Evolutionary conservation across 2,329 filamentous ascomycete species (phyloP).

Genomic region (Cyphellophora europaea): DNA sequence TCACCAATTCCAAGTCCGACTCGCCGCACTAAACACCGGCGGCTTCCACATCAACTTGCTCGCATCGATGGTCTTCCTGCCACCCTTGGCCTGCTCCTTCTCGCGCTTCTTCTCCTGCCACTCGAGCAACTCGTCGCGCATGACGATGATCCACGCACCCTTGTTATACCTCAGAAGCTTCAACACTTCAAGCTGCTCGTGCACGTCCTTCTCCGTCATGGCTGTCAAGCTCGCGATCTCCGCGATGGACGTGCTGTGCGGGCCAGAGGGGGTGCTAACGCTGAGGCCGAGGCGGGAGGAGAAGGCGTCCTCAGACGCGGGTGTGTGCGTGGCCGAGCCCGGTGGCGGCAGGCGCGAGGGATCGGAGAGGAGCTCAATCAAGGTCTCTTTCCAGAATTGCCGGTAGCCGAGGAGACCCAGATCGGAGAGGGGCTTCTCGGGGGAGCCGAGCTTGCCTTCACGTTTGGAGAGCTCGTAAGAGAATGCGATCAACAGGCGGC

Average conservation of each 20-base stretch:
- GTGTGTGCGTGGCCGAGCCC: slow-evolving; percentile 14
- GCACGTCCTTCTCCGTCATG: slow-evolving; percentile 96
- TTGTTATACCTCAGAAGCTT: slow-evolving; percentile 96
- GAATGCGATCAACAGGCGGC: slow-evolving; percentile 88
- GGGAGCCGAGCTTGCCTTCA: slow-evolving; percentile 88
- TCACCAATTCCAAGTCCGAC: slow-evolving; percentile 96
- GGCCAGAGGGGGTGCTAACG: slow-evolving; percentile 1
- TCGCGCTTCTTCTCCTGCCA: slow-evolving; percentile 62
- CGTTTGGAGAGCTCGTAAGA: slow-evolving; percentile 95
- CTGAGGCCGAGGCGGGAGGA: slow-evolving; percentile 6
- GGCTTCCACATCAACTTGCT: slow-evolving; percentile 86
- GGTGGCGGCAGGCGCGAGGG: slow-evolving; percentile 44
- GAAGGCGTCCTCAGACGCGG: slow-evolving; percentile 13
- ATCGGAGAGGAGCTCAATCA: slow-evolving; percentile 76
- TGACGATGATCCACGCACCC: slow-evolving; percentile 90
- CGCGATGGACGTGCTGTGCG: slow-evolving; percentile 63
- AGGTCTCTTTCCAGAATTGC: slow-evolving; percentile 95
- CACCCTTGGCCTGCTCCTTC: slow-evolving; percentile 70
- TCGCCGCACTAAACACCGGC: slow-evolving; percentile 82
- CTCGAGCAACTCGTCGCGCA: slow-evolving; percentile 72
- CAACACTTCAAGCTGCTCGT: slow-evolving; percentile 86
- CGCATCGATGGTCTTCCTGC: slow-evolving; percentile 58
- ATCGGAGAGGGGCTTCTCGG: slow-evolving; percentile 93
- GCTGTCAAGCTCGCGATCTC: slow-evolving; percentile 68
- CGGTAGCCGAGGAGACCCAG: slow-evolving; percentile 86